Evolutionary conservation across 352 stramenopile species (phyloP), one percentile per base, ranked within the genome.

Genomic region (Phytophthora ohioensis): DNA sequence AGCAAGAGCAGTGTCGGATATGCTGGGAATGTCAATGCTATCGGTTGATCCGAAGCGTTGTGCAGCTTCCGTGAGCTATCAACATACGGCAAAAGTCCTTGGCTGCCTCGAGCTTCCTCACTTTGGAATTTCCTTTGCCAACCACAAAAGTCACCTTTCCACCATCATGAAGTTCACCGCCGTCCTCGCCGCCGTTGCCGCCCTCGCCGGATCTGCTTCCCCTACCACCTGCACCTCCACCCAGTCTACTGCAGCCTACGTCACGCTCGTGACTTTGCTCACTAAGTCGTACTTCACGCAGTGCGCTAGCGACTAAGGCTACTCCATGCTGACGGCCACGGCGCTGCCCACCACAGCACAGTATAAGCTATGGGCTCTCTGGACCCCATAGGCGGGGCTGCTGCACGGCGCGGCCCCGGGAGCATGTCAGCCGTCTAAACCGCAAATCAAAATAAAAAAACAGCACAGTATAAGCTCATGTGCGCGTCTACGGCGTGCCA

Each of bases 261-360:
- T 49, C 1, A 34, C 67, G n/a, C 55, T 71, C 13, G 61, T 71
- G 39, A 48, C 38, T 10, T 21, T 75, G 15, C 42, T 75, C 1
- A 41, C 31, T 10, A 34, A 72, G 9, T 53, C 63, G 36, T 68
- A 36, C 12, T 67, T 72, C 57, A 63, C 30, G 3, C 46, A 62
- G 35, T 77, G 64, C 60, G 17, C 58, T 5, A 63, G 12, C 5
- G 64, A 66, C 58, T 77, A 64, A 27, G 58, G 57, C 27, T 77
- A 77, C 58, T 76, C 57, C n/a, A 72, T 76, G 64, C 63, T 76
- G 52, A 69, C 64, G 43, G 64, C 69, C 38, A 73, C 69, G 15
- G 34, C 64, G 13, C 62, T 73, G 6, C 69, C 69, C 46, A 73
- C 69, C 2, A 59, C 39, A 2, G 69, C 49, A 3, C 69, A 76